Conservation (phyloP, 73 alveolate species). For the Tetrahymena elliotti region DNA sequence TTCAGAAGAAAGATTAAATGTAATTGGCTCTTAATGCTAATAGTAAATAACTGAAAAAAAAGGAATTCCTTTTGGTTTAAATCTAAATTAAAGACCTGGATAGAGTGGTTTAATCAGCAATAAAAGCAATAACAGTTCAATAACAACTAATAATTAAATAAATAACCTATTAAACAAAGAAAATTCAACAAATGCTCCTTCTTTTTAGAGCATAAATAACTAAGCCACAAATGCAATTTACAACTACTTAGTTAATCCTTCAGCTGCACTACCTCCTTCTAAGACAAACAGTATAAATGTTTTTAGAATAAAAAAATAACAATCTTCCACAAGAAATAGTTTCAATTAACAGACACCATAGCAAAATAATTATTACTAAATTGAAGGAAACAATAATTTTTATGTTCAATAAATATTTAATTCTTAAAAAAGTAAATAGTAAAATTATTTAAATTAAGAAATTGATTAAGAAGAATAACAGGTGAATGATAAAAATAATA, state of each 20-base stretch:
- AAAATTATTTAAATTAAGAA: neutral
- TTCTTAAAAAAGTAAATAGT: neutral
- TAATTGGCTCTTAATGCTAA: neutral
- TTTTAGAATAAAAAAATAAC: neutral
- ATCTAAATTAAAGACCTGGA: neutral
- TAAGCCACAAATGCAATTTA: neutral
- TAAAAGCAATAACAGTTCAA: neutral
- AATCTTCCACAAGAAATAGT: neutral
- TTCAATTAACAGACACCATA: neutral
- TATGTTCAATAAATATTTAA: neutral
- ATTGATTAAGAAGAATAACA: neutral
- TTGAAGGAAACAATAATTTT: neutral
- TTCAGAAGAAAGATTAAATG: neutral
- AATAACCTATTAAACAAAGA: neutral
- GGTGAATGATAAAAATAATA: neutral
- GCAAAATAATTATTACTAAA: neutral
- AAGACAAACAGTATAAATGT: neutral
- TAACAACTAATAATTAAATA: neutral
- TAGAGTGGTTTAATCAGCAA: neutral
- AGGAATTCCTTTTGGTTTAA: neutral
- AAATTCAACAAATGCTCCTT: neutral
- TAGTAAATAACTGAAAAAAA: neutral
- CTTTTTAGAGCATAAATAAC: neutral
- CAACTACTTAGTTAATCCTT: neutral
- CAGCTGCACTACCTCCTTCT: neutral